Percentiles rank a stretch among this genome's conserved stretches.
These are phyloP conservation scores for Salpingoeca rosetta DNA, from an alignment of 78 protist species.

Conservation along the genomic window DNA sequence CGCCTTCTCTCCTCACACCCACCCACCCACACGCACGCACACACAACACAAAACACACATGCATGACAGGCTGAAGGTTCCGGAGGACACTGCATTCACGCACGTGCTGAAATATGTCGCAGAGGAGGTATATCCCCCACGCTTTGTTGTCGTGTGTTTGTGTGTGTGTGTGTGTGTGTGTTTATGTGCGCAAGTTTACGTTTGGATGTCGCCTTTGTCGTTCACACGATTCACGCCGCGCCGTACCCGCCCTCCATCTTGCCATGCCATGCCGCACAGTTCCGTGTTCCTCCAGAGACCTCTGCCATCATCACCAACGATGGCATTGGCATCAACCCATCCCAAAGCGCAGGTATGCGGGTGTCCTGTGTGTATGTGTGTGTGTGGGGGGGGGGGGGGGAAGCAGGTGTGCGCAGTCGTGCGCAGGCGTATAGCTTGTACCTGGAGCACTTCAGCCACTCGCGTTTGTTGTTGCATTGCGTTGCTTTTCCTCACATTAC, in stretches of 20 bases:
- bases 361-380: no score
- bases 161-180: neutral
- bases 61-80: slow-evolving; percentile 59
- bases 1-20: neutral
- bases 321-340: slow-evolving; percentile 85
- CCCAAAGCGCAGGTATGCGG: slow-evolving; percentile 56
- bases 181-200: neutral
- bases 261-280: no score
- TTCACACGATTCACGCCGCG: no score
- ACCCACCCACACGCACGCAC: neutral
- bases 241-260: no score
- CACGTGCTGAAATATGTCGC: slow-evolving; percentile 80
- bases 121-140: slow-evolving; percentile 47
- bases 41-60: no score
- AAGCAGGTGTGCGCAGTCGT: no score
- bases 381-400: no score
- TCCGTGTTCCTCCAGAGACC: slow-evolving; percentile 50
- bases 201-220: neutral
- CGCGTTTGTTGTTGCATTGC: neutral
- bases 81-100: slow-evolving; percentile 82
- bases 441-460: neutral
- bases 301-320: slow-evolving; percentile 73
- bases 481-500: neutral
- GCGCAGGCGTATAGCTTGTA: neutral
- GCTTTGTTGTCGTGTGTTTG: neutral